Base-by-base conservation (phyloP, 2,329 filamentous ascomycete species). In the Scytalidium lignicola region DNA sequence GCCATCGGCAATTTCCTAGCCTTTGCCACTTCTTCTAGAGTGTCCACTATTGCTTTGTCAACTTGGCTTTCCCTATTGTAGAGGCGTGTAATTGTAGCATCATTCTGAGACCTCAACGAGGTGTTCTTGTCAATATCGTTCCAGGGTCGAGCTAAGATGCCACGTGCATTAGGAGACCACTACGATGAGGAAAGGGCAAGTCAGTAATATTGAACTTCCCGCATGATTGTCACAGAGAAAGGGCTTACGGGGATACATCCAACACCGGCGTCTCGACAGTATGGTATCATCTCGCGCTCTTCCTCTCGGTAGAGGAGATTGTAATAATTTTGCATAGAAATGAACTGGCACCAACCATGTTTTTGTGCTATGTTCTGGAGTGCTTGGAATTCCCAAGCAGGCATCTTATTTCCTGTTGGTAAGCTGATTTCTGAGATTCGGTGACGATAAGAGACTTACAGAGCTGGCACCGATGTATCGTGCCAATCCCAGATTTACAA, bases 281-380 rank as follows among this genome's bases (percentile, higher is more conserved):
- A 63, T 12, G 49, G 52, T 42, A 51, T 61, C 61, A 62, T 62
- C 48, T 62, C 61, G 26, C 60, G 56, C 61, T 73, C 70, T 53
- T 85, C 82, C 55, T 86, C 82, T 2, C 82, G 73, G 61, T 83
- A 82, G 2, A 79, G 62, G 1, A 80, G 65, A 55, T 80, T 82
- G 60, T 83, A 75, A 43, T 75, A 73, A 29, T 79, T 78, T 54
- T 83, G 79, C 80, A 83, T 83, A 2, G 68, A 73, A 48, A 82
- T 67, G 56, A 83, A 83, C 60, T 81, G 78, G 13, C 75, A 78
- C 78, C 78, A 83, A 20, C 76, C 74, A 42, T 80, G 60, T 61
- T 73, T 72, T 51, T 79, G 73, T 13, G 80, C 81, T n/a, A 69
- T 69, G 54, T 74, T 75, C 59, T 83, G 80, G 61, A 82, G 64